Base-by-base conservation (phyloP, 306 rosid genomes). In the Glycine soja region DNA sequence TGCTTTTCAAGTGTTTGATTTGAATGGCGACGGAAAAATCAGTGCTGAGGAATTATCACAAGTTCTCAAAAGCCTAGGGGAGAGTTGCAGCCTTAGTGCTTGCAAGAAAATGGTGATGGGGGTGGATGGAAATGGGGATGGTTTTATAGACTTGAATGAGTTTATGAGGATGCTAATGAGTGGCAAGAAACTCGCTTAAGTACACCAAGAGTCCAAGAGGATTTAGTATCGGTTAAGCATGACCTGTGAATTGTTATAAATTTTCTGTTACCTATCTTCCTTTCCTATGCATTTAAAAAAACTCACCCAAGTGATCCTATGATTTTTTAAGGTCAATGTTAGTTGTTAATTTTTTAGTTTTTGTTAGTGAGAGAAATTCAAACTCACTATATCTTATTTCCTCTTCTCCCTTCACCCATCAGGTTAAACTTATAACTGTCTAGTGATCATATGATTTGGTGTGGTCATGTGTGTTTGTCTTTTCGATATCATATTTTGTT, bases 101-200 rank as follows among this genome's bases (percentile, higher is more conserved):
- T 89, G 92, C 38, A 76, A 59, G 67, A 85, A 86, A 15, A 89
- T 92, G 94, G 88, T 89, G 68, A 88, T 64, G 84, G 91, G 72
- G 0, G 90, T 86, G 9, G 94, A 90, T 48, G 64, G 18, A 5
- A 81, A 92, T 70, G 97, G 94, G 0, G 97, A 89, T 87, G 97
- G 92, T 0, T 83, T 83, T 16, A 85, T 92, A 8, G 91, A 89
- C 69, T 70, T 92, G 8, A 61, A 89, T 10, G 97, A 92, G 65
- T 90, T 92, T 54, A 72, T 52, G 53, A 88, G 52, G 16, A 88
- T 92, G 91, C 90, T 92, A 94, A 79, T 70, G 7, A 52, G 65
- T 50, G 81, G 72, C 84, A 80, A 80, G 61, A 89, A 62, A 74
- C 81, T 77, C 3, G 3, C 67, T 50, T 71, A 71, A 73, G 42